A percentile compares a stretch with the other conserved stretches of the same genome.
These are phyloP conservation scores for Pseudocercospora cruenta DNA, from an alignment of 2,329 filamentous ascomycete genomes.

Conservation along the genomic window DNA sequence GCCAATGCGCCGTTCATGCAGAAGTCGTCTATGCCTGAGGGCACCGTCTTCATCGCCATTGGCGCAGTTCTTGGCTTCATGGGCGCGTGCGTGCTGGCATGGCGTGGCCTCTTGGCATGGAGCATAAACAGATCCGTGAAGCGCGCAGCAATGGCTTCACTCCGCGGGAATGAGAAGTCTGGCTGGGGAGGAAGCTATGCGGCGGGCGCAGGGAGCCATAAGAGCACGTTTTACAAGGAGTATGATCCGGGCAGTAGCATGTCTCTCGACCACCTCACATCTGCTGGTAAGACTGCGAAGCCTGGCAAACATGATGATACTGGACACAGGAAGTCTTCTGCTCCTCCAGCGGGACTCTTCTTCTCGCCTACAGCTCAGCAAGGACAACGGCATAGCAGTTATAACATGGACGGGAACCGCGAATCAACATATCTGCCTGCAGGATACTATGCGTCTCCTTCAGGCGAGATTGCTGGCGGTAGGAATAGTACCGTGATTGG, in stretches of 20 bases:
- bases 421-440: constrained; percentile 83
- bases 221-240: constrained; percentile 44
- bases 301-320: constrained; percentile 31
- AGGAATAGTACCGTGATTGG: constrained; percentile 49
- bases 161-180: constrained; percentile 45
- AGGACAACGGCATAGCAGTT: constrained; percentile 41
- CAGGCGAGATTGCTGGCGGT: constrained; percentile 46
- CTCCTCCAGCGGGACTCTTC: constrained; percentile 76
- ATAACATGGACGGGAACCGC: constrained; percentile 53
- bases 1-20: constrained; percentile 89
- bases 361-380: constrained; percentile 87
- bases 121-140: constrained; percentile 89
- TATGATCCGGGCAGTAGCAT: constrained; percentile 56
- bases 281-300: constrained; percentile 44
- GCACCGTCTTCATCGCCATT: constrained; percentile 94
- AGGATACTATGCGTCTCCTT: constrained; percentile 82
- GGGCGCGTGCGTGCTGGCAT: constrained; percentile 77
- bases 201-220: constrained; percentile 22
- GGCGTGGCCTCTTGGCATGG: constrained; percentile 87
- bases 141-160: constrained; percentile 76
- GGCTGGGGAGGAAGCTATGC: constrained; percentile 38
- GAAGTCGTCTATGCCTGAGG: constrained; percentile 80
- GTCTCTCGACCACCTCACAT: constrained; percentile 57
- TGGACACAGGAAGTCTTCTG: constrained; percentile 44
- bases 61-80: constrained; percentile 85